phyloP scores from a whole-genome alignment of 2,329 filamentous ascomycete species.

The Metarhizium rileyi region DNA sequence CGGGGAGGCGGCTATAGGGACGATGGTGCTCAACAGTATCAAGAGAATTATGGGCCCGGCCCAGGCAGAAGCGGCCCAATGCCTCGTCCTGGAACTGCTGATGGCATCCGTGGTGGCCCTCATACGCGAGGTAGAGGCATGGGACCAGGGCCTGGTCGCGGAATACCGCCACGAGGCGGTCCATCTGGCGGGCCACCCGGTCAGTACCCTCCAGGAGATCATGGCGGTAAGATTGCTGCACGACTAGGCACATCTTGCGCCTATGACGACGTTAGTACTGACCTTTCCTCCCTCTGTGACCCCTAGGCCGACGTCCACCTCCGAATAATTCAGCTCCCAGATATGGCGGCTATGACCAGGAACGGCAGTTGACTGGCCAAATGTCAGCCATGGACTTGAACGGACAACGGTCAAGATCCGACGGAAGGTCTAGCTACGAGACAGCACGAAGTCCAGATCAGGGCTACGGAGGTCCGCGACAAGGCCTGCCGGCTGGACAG shows the following conservation, averaged over 20 bases:
- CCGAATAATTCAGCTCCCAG: conserved; percentile 12
- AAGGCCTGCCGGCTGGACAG: conserved; percentile 17
- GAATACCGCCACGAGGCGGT: conserved; percentile 3
- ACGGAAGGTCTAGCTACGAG: conserved; percentile 17
- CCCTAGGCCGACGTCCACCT: conserved; percentile 13
- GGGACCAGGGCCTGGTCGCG: conserved; percentile 19
- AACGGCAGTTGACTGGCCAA: conserved; percentile 22
- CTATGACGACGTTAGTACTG: background rate
- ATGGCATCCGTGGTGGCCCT: conserved; percentile 25
- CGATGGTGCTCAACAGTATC: conserved; percentile 24
- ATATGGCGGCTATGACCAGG: conserved; percentile 16
- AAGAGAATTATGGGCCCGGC: conserved; percentile 29
- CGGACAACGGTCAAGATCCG: conserved; percentile 14
- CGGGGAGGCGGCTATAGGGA: conserved; percentile 31
- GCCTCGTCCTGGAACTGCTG: conserved; percentile 31
- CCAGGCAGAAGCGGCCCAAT: conserved; percentile 31
- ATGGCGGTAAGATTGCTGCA: conserved; percentile 3
- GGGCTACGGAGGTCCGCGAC: conserved; percentile 18
- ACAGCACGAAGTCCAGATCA: conserved; percentile 17
- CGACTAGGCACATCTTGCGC: background rate
- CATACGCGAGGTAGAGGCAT: conserved; percentile 25
- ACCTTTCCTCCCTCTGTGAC: background rate
- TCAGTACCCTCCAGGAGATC: conserved; percentile 4
- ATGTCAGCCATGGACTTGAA: conserved; percentile 28
- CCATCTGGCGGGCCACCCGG: conserved; percentile 3